Conservation (phyloP, 495 filamentous ascomycete genomes). For the Podospora conica region DNA sequence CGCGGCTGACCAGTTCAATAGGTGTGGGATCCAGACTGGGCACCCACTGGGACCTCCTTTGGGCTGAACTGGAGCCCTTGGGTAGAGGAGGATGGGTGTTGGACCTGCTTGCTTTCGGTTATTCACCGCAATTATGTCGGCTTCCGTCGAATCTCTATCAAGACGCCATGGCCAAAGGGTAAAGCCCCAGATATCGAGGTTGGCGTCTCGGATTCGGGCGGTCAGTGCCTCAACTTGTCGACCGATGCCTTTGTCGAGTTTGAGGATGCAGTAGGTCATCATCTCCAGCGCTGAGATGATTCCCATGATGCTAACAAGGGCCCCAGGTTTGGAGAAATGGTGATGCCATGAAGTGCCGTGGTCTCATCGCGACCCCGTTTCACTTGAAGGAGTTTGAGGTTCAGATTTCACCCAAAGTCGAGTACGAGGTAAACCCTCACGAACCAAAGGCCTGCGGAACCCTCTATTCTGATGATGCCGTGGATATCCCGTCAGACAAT, state of each 20-base stretch:
- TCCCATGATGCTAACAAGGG: conserved; percentile 10
- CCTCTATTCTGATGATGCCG: conserved; percentile 24
- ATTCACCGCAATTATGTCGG: conserved; percentile 40
- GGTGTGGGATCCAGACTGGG: conserved; percentile 34
- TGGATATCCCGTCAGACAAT: conserved; percentile 22
- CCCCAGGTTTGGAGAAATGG: conserved; percentile 33
- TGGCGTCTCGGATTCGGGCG: conserved; percentile 25
- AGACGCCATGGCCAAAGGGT: conserved; percentile 18
- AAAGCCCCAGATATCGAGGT: conserved; percentile 24
- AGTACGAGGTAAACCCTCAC: conserved; percentile 19
- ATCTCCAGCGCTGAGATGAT: not conserved
- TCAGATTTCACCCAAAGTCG: conserved; percentile 16
- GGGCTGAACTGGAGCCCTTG: conserved; percentile 42
- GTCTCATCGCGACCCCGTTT: conserved; percentile 37
- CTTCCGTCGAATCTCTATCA: conserved; percentile 36
- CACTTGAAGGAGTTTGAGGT: conserved; percentile 35
- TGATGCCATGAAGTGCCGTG: conserved; percentile 29
- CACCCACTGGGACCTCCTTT: conserved; percentile 38
- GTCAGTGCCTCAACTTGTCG: conserved; percentile 38
- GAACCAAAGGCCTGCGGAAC: conserved; percentile 32
- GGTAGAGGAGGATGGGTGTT: conserved; percentile 23
- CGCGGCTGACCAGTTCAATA: not conserved
- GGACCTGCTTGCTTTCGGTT: conserved; percentile 35
- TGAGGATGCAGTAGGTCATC: conserved; percentile 35
- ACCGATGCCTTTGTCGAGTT: conserved; percentile 43